phyloP scores from a whole-genome alignment of 2,329 filamentous ascomycete species.

The Ilyonectria destructans region DNA sequence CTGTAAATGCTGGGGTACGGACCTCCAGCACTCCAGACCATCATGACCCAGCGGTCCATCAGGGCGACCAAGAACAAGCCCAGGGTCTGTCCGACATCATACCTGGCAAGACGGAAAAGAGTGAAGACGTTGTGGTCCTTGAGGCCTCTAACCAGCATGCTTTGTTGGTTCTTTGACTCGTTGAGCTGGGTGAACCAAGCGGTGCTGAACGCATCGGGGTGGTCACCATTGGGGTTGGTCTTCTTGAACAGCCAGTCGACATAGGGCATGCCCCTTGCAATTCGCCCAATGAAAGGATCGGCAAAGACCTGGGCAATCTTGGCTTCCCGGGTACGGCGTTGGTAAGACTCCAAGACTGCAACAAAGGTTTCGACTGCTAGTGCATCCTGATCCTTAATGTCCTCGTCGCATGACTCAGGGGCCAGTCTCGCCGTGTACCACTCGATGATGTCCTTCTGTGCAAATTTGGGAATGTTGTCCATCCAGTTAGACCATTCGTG shows the following conservation, averaged over 20 bases:
- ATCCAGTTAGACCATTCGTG: conserved; percentile 41
- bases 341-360: conserved; percentile 22
- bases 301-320: conserved; percentile 3
- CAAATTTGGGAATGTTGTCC: conserved; percentile 37
- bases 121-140: conserved; percentile 39
- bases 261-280: conserved; percentile 37
- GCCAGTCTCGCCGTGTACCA: conserved; percentile 30
- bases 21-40: conserved; percentile 36
- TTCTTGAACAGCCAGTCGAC: conserved; percentile 40
- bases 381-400: conserved; percentile 18
- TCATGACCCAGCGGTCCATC: conserved; percentile 43
- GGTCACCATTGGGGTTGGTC: conserved; percentile 12
- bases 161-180: conserved; percentile 34
- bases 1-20: conserved; percentile 40
- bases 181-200: conserved; percentile 40
- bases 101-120: conserved; percentile 35
- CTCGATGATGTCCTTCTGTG: conserved; percentile 33
- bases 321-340: conserved; percentile 29
- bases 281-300: conserved; percentile 29
- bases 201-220: conserved; percentile 31
- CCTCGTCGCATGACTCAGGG: conserved; percentile 13
- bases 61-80: conserved; percentile 38
- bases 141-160: conserved; percentile 31
- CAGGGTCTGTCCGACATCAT: conserved; percentile 40
- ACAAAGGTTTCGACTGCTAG: conserved; percentile 27